A percentile compares a stretch with the other conserved stretches of the same genome.
Conservation (phyloP, 2,329 filamentous ascomycete genomes). For the Triangularia verruculosa region DNA sequence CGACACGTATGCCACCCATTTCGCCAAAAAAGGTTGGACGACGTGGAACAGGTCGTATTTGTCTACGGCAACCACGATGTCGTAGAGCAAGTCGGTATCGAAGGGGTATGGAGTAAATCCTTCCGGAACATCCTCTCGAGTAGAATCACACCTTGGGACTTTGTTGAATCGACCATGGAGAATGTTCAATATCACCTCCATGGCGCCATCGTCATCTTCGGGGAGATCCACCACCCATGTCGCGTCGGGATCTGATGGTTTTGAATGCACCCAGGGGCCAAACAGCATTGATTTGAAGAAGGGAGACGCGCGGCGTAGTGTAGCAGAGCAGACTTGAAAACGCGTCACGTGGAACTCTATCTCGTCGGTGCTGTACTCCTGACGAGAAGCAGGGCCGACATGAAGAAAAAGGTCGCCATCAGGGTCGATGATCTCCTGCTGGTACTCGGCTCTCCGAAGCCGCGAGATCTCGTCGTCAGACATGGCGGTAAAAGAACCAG, state of each 20-base stretch:
- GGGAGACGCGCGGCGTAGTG: neutral
- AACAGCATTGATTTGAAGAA: neutral
- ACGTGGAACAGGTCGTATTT: no score
- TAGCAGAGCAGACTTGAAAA: neutral
- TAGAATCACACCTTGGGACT: no score
- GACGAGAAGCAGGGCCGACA: neutral
- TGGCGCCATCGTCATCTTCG: no score
- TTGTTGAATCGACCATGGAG: no score
- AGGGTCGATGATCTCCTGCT: neutral
- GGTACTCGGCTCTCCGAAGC: neutral
- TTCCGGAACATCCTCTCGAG: no score
- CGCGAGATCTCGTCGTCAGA: neutral
- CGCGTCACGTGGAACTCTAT: neutral
- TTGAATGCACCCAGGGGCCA: neutral
- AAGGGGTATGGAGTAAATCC: no score
- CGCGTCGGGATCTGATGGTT: neutral
- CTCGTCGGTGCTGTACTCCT: neutral
- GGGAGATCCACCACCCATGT: no score
- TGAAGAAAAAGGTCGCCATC: neutral
- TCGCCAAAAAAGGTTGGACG: no score
- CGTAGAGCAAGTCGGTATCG: no score
- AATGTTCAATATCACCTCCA: no score
- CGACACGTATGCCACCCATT: no score
- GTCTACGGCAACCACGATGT: no score
- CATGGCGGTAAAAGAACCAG: neutral